These are phyloP conservation scores for Psilocybe tampanensis DNA, from an alignment of 768 basidiomycete species.

Conservation along the genomic window DNA sequence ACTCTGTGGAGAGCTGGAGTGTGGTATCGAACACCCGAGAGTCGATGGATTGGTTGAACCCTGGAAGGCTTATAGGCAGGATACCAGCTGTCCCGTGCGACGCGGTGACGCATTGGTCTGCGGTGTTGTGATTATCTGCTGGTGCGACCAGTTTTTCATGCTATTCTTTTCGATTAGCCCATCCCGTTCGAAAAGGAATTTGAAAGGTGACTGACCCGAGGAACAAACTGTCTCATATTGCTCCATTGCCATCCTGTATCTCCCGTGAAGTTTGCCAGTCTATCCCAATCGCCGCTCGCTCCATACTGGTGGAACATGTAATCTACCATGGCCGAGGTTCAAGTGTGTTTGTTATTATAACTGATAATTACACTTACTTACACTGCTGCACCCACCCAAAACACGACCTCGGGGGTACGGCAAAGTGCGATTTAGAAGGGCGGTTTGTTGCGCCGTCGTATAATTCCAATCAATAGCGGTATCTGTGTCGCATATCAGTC, in stretches of 20 bases:
- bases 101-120: conserved; percentile 29
- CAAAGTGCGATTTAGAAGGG: conserved; percentile 28
- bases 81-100: conserved; percentile 29
- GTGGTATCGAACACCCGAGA: conserved; percentile 26
- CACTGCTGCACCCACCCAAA: conserved; percentile 33
- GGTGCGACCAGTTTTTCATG: background rate
- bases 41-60: conserved; percentile 22
- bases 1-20: conserved; percentile 26
- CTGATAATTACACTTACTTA: background rate
- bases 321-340: conserved; percentile 14
- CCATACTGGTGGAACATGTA: conserved; percentile 32
- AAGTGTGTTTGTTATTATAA: background rate
- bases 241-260: conserved; percentile 26
- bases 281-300: conserved; percentile 49
- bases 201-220: background rate
- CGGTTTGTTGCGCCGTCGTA: conserved; percentile 29
- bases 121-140: conserved; percentile 25
- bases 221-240: conserved; percentile 8
- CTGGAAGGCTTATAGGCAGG: conserved; percentile 23
- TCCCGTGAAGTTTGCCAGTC: conserved; percentile 36
- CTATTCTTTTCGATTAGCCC: conserved; percentile 2
- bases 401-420: conserved; percentile 33
- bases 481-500: conserved; percentile 4
- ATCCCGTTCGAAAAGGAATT: background rate
- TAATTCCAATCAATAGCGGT: conserved; percentile 31